phyloP scores from a whole-genome alignment of 2,329 filamentous ascomycete genomes.

The Scedosporium boydii region DNA sequence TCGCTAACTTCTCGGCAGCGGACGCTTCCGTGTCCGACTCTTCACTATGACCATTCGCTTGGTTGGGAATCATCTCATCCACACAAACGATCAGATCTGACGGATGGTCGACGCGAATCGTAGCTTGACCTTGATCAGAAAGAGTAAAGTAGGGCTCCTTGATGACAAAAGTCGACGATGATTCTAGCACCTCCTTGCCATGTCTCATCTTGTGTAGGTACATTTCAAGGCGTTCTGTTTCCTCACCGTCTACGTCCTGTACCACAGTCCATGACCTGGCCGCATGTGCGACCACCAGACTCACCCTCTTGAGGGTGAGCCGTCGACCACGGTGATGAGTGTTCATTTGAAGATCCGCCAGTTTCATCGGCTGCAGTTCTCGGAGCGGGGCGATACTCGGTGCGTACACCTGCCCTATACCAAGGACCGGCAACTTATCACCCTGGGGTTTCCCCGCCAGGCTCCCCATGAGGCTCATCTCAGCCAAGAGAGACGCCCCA shows the following conservation, averaged over 20 bases:
- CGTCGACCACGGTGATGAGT: constrained; percentile 19
- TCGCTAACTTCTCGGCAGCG: constrained; percentile 8
- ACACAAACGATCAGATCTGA: constrained; percentile 17
- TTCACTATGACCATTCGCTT: neutral
- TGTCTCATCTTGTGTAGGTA: constrained; percentile 24
- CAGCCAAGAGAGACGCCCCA: constrained; percentile 20
- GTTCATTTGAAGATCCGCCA: constrained; percentile 18
- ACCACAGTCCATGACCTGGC: constrained; percentile 22
- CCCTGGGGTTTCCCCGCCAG: constrained; percentile 9
- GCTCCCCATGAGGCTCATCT: constrained; percentile 17
- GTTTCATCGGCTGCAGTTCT: constrained; percentile 15
- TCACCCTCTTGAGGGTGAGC: constrained; percentile 18
- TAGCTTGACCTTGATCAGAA: constrained; percentile 26
- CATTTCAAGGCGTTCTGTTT: constrained; percentile 19
- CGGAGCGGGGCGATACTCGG: constrained; percentile 14
- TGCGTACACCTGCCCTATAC: constrained; percentile 16
- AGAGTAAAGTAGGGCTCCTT: constrained; percentile 42
- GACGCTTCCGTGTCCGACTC: constrained; percentile 3
- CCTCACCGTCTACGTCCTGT: constrained; percentile 13
- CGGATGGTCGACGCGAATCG: constrained; percentile 26
- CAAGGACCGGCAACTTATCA: constrained; percentile 18
- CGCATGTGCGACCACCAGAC: constrained; percentile 15
- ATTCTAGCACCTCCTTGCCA: constrained; percentile 23
- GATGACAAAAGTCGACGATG: constrained; percentile 24
- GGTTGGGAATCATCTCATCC: neutral